Conservation (phyloP, 345 rosid species). For the Arabis alpina region DNA sequence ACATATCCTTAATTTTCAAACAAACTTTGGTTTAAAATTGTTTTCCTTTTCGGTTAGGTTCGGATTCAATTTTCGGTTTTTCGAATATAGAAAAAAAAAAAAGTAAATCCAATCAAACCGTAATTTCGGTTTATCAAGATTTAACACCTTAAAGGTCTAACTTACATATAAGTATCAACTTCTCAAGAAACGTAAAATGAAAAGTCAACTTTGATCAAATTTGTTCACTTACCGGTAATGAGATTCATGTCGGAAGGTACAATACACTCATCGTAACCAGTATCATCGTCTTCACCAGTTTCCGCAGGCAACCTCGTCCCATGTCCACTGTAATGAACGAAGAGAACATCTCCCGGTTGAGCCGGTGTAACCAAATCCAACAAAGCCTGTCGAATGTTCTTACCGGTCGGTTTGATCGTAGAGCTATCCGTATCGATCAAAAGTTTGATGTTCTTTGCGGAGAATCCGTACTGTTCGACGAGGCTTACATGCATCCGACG, state of each 20-base stretch:
- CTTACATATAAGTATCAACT: too few species aligned
- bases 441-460: slow-evolving; percentile 59
- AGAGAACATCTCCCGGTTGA: slow-evolving; percentile 61
- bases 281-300: slow-evolving; percentile 95
- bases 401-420: slow-evolving; percentile 73
- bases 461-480: slow-evolving; percentile 66
- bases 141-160: too few species aligned
- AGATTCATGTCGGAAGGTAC: slow-evolving; percentile 96
- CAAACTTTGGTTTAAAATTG: too few species aligned
- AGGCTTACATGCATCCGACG: slow-evolving; percentile 63
- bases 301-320: slow-evolving; percentile 96
- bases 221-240: slow-evolving; percentile 62
- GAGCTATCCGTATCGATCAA: slow-evolving; percentile 75
- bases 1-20: too few species aligned
- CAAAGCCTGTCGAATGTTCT: slow-evolving; percentile 68
- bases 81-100: too few species aligned
- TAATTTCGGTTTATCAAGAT: too few species aligned
- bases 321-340: slow-evolving; percentile 95
- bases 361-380: slow-evolving; percentile 60
- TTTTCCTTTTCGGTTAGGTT: too few species aligned
- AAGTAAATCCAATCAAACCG: too few species aligned
- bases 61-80: too few species aligned
- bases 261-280: slow-evolving; percentile 94
- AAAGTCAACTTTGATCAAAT: slow-evolving; percentile 7
- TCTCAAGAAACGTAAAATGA: not conserved